Percentiles rank a stretch among this genome's conserved stretches.
These are phyloP conservation scores for Eruca vesicaria DNA, from an alignment of 441 rosid genomes.

Conservation along the genomic window DNA sequence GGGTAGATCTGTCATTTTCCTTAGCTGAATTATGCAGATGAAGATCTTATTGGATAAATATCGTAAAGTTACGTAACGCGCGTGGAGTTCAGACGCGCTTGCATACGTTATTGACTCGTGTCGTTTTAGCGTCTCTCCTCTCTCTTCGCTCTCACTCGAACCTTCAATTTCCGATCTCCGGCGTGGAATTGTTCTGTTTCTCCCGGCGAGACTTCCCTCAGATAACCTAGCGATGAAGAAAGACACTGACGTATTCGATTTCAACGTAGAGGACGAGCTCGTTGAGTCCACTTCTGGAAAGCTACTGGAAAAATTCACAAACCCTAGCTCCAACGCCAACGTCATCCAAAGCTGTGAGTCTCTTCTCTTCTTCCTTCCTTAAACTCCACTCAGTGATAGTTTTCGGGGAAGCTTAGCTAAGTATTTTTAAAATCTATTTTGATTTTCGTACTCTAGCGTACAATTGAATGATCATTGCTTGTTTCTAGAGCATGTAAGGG, in stretches of 20 bases:
- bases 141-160: conserved; percentile 6
- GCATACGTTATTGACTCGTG: conserved; percentile 21
- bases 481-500: conserved; percentile 12
- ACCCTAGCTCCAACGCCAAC: conserved; percentile 60
- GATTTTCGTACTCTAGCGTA: background rate
- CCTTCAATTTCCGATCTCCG: conserved; percentile 25
- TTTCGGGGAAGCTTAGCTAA: background rate
- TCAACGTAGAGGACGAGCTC: conserved; percentile 69
- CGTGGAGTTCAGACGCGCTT: conserved; percentile 29
- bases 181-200: background rate
- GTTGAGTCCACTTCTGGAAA: conserved; percentile 48
- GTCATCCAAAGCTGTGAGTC: conserved; percentile 54
- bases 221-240: conserved; percentile 45
- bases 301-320: conserved; percentile 46
- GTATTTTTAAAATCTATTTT: background rate
- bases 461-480: background rate
- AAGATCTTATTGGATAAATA: background rate
- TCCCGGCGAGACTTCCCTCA: background rate
- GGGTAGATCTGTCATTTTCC: conserved; percentile 10
- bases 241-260: conserved; percentile 55
- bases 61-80: conserved; percentile 9
- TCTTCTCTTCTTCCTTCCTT: background rate
- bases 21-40: background rate
- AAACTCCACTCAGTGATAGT: background rate
- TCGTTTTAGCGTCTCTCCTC: conserved; percentile 6